Conservation (phyloP, 2,329 filamentous ascomycete species). For the Nemania sp. region DNA sequence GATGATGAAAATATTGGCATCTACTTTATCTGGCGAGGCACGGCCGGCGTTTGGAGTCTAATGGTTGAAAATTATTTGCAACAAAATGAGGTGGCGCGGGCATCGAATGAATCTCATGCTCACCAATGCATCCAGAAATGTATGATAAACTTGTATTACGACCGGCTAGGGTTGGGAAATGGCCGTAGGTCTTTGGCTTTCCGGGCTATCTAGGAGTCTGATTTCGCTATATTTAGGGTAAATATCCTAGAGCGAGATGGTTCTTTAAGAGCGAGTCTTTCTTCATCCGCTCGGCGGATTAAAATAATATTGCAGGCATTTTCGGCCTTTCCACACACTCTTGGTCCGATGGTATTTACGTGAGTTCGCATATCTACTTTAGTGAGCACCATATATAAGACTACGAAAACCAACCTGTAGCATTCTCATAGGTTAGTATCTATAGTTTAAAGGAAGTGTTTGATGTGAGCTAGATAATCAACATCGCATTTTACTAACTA, state of each 20-base stretch:
- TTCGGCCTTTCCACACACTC: not conserved
- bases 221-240: not conserved
- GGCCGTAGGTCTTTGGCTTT: not conserved
- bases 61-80: conserved; percentile 4
- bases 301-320: not conserved
- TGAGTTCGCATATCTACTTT: not conserved
- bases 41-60: conserved; percentile 19
- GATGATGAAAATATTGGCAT: conserved; percentile 3
- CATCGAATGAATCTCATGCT: not conserved
- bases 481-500: too few species aligned
- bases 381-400: too few species aligned
- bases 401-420: too few species aligned
- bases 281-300: not conserved
- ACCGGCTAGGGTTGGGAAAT: not conserved
- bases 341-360: not conserved
- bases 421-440: not conserved
- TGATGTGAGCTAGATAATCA: too few species aligned
- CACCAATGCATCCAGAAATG: conserved; percentile 10
- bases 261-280: not conserved
- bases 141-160: conserved; percentile 34
- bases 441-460: too few species aligned
- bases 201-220: not conserved
- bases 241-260: not conserved
- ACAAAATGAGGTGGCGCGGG: conserved; percentile 2
- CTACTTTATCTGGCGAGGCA: not conserved